phyloP scores from a whole-genome alignment of 805 yeast genomes.

The Cephaloascus albidus region DNA sequence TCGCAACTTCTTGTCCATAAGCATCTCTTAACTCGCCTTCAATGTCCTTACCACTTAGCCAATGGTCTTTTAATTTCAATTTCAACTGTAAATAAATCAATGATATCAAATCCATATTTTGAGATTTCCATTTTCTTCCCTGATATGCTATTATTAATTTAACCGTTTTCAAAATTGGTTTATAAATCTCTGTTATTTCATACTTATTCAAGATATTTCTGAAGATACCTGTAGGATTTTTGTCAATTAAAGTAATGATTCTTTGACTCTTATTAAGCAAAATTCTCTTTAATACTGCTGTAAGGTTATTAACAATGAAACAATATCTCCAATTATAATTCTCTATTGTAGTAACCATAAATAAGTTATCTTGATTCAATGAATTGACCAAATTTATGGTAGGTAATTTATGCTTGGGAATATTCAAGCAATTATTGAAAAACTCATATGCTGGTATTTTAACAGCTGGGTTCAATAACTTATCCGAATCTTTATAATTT shows the following conservation, averaged over 20 bases:
- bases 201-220: conserved; percentile 51
- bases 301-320: conserved; percentile 37
- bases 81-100: conserved; percentile 73
- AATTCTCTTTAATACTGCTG: conserved; percentile 47
- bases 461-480: conserved; percentile 5
- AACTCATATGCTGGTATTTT: conserved; percentile 21
- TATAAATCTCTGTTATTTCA: conserved; percentile 48
- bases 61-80: conserved; percentile 67
- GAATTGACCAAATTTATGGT: background rate
- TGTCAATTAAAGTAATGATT: conserved; percentile 50
- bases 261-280: conserved; percentile 68
- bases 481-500: background rate
- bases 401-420: background rate
- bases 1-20: conserved; percentile 76
- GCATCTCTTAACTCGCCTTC: conserved; percentile 69
- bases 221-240: conserved; percentile 53
- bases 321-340: conserved; percentile 31
- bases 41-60: conserved; percentile 79
- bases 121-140: conserved; percentile 89
- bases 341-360: background rate
- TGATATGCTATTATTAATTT: conserved; percentile 82
- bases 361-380: background rate
- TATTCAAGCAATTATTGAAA: conserved; percentile 23
- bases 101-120: conserved; percentile 89
- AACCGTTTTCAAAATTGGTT: conserved; percentile 63